A percentile compares a stretch with the other conserved stretches of the same genome.
Conservation (phyloP, 78 protist species). For the Protostelium mycophagum region DNA sequence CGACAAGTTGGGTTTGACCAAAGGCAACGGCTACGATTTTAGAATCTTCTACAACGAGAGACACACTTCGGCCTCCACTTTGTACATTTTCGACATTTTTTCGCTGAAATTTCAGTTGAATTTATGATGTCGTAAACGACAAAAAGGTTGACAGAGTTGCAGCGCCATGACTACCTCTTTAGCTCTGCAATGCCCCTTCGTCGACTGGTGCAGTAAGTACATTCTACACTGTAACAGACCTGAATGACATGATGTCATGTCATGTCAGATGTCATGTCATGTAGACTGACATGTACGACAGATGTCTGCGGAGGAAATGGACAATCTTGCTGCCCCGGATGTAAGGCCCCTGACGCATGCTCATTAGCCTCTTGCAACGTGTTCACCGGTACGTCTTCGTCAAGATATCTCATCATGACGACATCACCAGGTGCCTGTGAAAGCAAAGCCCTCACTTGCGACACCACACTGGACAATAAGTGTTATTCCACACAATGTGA, state of each 20-base stretch:
- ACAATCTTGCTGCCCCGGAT: background rate
- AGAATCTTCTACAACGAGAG: background rate
- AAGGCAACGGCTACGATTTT: slow-evolving; percentile 9
- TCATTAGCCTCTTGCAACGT: background rate
- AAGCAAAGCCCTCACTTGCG: background rate
- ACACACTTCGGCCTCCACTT: background rate
- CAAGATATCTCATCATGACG: too few species aligned
- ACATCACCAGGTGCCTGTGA: too few species aligned
- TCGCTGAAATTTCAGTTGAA: too few species aligned
- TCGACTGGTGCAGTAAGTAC: background rate
- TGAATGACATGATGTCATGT: too few species aligned
- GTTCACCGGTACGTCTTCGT: too few species aligned
- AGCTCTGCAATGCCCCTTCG: background rate
- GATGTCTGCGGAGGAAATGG: background rate
- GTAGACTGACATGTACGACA: background rate
- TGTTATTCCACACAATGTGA: background rate
- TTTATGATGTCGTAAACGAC: too few species aligned
- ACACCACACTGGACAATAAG: background rate
- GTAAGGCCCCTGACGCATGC: background rate
- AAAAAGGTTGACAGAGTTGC: background rate
- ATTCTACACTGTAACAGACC: too few species aligned
- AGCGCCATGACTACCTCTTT: background rate
- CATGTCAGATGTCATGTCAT: background rate
- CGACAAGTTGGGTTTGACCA: background rate
- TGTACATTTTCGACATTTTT: background rate